Base-by-base conservation (phyloP, 495 filamentous ascomycete genomes). In the Xeromyces bisporus region DNA sequence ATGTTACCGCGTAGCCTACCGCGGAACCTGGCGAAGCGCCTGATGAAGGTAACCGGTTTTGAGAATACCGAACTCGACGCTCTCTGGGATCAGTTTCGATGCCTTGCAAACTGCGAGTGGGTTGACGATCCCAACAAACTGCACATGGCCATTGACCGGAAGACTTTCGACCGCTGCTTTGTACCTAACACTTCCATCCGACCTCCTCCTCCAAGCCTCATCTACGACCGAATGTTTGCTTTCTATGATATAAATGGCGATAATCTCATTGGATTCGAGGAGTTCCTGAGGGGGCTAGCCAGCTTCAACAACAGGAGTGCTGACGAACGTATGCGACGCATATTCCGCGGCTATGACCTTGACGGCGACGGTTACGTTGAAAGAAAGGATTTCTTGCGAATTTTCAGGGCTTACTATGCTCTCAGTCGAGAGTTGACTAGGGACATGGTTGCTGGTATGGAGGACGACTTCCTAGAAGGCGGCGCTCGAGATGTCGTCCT, bases 51-150 rank as follows among this genome's bases (percentile, higher is more conserved):
- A 15, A 82, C 79, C 10, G 71, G 67, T 10, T 86, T 86, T 38
- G 83, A 92, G 47, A 67, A 70, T 18, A 71, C 78, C 2, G 81
- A 93, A 46, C 54, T 96, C 2, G 84, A 96, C 52, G 89, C 84
- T 17, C 69, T 89, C 16, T 96, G 83, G 77, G 87, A 94, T 42
- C 91, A 94, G 43, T 96, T 91, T 67, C 80, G 77, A 6, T 93
- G 82, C 38, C 69, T 93, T 42, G 89, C 89, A 7, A 82, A 77
- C 37, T 74, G 73, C 7, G 76, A 86, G 45, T 93, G 80, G 76
- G 52, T 69, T n/a, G 67, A 77, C 12, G 86, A 94, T 44, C 83
- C 84, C 0, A 71, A 79, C 44, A 60, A 71, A 16, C 64, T 92
- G 18, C 55, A 66, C 33, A 67, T 84, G 42, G 89, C 85, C 7